These are phyloP conservation scores for Cornus kousa DNA, from an alignment of 148 eudicot species.

Conservation along the genomic window DNA sequence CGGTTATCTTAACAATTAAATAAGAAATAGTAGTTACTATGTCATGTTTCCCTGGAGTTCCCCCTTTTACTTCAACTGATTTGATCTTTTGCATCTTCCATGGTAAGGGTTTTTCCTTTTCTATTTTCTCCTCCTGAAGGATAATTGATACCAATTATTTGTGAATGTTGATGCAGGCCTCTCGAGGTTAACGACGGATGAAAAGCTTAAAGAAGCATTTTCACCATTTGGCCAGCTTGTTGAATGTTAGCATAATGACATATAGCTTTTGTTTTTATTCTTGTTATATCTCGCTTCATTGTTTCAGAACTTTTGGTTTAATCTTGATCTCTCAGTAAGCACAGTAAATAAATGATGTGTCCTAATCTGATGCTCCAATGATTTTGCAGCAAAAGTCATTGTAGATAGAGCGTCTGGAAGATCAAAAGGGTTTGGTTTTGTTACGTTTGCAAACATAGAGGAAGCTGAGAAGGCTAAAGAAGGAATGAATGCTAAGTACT, in stretches of 20 bases:
- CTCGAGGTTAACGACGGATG: slow-evolving; percentile 83
- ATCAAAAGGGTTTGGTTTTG: slow-evolving; percentile 89
- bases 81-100: neutral
- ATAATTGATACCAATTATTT: neutral
- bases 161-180: slow-evolving; percentile 54
- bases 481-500: slow-evolving; percentile 77
- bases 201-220: slow-evolving; percentile 77
- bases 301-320: neutral
- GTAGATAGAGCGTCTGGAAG: slow-evolving; percentile 66
- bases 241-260: slow-evolving; percentile 49
- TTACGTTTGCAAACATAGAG: slow-evolving; percentile 75
- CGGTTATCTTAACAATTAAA: neutral
- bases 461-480: slow-evolving; percentile 85
- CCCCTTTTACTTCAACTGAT: neutral
- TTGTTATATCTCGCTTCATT: neutral
- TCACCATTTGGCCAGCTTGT: slow-evolving; percentile 67
- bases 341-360: neutral
- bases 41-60: neutral
- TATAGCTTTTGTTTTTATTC: too few species aligned
- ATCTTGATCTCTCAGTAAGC: neutral
- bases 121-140: neutral
- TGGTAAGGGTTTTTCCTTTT: neutral
- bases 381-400: slow-evolving; percentile 68
- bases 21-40: neutral
- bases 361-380: neutral